phyloP scores from a whole-genome alignment of 1,284 basidiomycete genomes.

The Volvariella surrecta region DNA sequence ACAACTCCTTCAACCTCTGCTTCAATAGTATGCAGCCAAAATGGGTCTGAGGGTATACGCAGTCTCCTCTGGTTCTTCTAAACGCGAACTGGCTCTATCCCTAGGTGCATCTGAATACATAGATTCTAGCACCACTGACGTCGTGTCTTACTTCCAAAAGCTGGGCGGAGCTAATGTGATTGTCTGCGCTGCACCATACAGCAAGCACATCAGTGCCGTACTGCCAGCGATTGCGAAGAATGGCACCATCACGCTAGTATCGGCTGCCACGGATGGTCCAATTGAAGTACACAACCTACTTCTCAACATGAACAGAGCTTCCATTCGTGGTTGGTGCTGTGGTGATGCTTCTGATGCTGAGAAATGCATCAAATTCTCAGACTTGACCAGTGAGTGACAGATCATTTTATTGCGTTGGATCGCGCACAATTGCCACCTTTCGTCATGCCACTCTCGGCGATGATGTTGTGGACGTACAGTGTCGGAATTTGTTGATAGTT shows the following conservation, averaged over 20 bases:
- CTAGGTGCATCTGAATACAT: slow-evolving; percentile 18
- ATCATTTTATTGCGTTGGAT: too few relatives aligned
- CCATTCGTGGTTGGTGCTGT: slow-evolving; percentile 13
- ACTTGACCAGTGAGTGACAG: slow-evolving; percentile 1
- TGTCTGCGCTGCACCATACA: slow-evolving; percentile 24
- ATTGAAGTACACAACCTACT: slow-evolving; percentile 13
- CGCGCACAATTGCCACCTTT: too few relatives aligned
- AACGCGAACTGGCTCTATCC: slow-evolving; percentile 18
- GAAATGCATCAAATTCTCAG: slow-evolving; percentile 15
- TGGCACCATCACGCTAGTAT: slow-evolving; percentile 16
- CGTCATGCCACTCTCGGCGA: too few relatives aligned
- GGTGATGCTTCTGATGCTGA: slow-evolving; percentile 13
- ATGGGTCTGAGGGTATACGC: slow-evolving; percentile 10
- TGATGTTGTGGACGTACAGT: too few relatives aligned
- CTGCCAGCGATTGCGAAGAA: slow-evolving; percentile 12
- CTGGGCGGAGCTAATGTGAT: slow-evolving; percentile 27
- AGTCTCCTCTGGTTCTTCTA: slow-evolving; percentile 18
- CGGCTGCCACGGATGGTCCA: slow-evolving; percentile 13
- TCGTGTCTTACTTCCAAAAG: slow-evolving; percentile 23
- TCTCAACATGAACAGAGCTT: slow-evolving; percentile 13
- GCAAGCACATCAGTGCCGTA: slow-evolving; percentile 16
- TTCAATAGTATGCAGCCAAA: too few relatives aligned
- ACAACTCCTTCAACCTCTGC: too few relatives aligned
- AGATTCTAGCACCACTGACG: slow-evolving; percentile 13
- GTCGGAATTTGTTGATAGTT: too few relatives aligned